phyloP scores from a whole-genome alignment of 345 rosid species.

The Rhodamnia argentea region DNA sequence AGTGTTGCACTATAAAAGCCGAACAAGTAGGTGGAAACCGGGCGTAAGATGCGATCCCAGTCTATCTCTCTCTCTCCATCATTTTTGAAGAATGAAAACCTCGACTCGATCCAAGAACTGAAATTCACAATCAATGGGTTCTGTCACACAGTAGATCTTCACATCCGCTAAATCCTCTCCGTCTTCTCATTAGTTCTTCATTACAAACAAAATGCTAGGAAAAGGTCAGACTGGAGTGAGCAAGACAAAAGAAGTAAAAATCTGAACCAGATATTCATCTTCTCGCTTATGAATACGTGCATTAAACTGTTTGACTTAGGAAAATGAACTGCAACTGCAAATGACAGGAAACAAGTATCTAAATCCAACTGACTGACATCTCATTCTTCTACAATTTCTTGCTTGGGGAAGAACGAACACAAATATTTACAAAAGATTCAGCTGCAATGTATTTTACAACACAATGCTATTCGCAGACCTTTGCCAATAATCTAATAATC shows the following conservation, averaged over 20 bases:
- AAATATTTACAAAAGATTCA: neutral
- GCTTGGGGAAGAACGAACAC: neutral
- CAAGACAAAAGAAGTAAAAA: neutral
- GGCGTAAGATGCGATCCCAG: neutral
- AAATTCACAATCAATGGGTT: neutral
- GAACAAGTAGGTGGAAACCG: neutral
- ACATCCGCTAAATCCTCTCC: neutral
- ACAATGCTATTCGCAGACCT: neutral
- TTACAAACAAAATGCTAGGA: neutral
- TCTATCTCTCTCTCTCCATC: neutral
- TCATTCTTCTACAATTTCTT: neutral
- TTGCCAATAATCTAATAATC: neutral
- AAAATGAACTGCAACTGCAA: neutral
- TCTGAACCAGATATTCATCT: neutral
- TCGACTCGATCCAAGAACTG: neutral
- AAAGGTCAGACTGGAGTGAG: neutral
- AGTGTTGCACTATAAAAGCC: neutral
- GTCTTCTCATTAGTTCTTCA: neutral
- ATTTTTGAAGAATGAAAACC: neutral
- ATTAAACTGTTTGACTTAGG: neutral
- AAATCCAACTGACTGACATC: neutral
- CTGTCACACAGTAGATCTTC: neutral
- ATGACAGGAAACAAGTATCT: neutral
- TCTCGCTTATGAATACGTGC: neutral
- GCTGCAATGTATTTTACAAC: neutral